Base-by-base conservation (phyloP, 2,329 filamentous ascomycete genomes). In the Diplodia intermedia region DNA sequence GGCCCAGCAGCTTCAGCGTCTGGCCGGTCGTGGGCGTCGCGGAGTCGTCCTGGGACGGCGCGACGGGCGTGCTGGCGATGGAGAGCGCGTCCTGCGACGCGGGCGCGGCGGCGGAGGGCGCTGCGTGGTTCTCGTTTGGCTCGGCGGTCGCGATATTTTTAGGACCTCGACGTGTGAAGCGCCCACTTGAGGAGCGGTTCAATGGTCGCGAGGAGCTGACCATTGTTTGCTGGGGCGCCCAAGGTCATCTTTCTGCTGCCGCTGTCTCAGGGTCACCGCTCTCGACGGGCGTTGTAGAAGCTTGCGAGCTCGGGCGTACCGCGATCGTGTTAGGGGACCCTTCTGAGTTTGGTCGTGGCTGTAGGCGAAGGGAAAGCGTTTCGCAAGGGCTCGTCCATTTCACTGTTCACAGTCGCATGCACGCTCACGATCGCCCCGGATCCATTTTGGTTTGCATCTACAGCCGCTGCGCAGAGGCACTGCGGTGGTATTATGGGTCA, bases 121-220 rank as follows among this genome's bases (percentile, higher is more conserved):
- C 70, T 75, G 65, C 36, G 71, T 71, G 70, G 69, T 70, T 69
- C 55, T 69, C 53, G 68, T 67, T 62, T 63, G 65, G n/a, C 68
- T 75, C 73, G 72, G 75, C 72, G 70, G 69, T 74, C 68, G 71
- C 72, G 62, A 56, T 65, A 63, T 65, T 68, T 57, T 68, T 68
- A 68, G 57, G 73, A 53, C 62, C 71, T 69, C 70, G 76, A 73
- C 69, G 75, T 75, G 70, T 66, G 55, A 69, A 75, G 69, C 76
- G 75, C 71, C 78, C 76, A 73, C 71, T 71, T 54, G 71, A 70
- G 20, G 72, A 69, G 60, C 72, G 72, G 68, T 70, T 54, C 69
- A 75, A 72, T 69, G 76, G 74, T 70, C 76, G 75, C 71, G 77
- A 71, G 68, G 71, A 70, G 62, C 71, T 72, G 70, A 72, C 73